Base-by-base conservation (phyloP, 306 rosid species). In the Malus fusca region DNA sequence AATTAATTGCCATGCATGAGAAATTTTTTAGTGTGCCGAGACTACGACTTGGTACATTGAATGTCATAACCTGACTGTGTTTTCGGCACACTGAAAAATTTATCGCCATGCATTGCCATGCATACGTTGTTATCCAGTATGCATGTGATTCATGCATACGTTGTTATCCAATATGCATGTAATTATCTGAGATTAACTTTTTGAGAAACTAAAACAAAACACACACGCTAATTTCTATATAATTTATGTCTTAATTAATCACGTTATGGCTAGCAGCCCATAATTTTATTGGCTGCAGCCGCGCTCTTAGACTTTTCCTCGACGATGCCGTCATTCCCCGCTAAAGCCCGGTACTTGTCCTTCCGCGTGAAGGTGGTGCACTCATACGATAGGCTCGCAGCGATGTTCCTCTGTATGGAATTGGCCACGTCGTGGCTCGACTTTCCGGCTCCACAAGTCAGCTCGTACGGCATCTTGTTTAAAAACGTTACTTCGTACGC, bases 351-450 rank as follows among this genome's bases (percentile, higher is more conserved):
- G 44, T 93, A 93, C 84, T 91, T 93, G 73, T 91, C 97, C 55
- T 87, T 93, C 80, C 97, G 83, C 0, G 96, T 91, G 6, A 93
- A 93, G 53, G 77, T 77, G 0, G 93, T 93, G 74, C 92, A 91
- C 80, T 93, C 93, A 4, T 89, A 93, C 0, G 92, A 88, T 75
- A 93, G 75, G 5, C 89, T 89, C 0, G 93, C 48, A 0, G 97
- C 97, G 11, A 93, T 87, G 4, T 77, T 80, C 77, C 90, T 84
- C 68, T 93, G 98, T 26, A 89, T 88, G 21, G 85, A 88, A 69
- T 91, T 93, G 0, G 98, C 98, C n/a, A 93, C 97, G 9, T 91
- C 97, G 52, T 84, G 88, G 78, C 97, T 89, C 5, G 88, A 30
- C 56, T 89, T 93, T 1, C 93, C 91, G 0, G 84, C 77, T 1